Evolutionary conservation across 139 green algal genomes (phyloP).

Genomic region (Gonium pectorale): DNA sequence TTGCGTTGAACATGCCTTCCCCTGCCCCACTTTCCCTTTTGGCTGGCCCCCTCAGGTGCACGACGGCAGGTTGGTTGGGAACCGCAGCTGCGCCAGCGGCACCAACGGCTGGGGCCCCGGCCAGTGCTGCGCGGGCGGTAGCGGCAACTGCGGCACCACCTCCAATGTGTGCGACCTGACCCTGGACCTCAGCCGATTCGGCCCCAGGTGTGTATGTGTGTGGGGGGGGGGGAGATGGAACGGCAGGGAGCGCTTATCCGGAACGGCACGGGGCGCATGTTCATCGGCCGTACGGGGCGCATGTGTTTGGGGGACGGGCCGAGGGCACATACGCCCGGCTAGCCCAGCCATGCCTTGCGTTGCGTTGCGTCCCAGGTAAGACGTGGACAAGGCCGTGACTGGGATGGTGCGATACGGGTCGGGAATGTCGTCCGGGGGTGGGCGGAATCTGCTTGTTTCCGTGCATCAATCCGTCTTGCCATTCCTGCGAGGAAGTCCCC

Average conservation of each 20-base stretch:
- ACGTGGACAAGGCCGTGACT: too few relatives aligned
- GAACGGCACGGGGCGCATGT: too few relatives aligned
- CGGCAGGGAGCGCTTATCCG: too few relatives aligned
- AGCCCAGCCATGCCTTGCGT: too few relatives aligned
- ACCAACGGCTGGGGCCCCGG: not conserved
- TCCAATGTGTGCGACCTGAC: not conserved
- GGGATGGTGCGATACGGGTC: too few relatives aligned
- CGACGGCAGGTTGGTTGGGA: not conserved
- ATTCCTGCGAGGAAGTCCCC: not conserved
- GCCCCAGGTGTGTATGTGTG: too few relatives aligned
- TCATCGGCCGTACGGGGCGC: too few relatives aligned
- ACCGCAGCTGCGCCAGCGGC: not conserved
- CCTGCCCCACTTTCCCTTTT: not conserved
- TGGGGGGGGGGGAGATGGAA: not conserved
- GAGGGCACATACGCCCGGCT: too few relatives aligned
- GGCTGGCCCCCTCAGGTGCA: not conserved
- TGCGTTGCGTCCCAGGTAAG: too few relatives aligned
- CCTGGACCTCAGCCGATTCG: not conserved
- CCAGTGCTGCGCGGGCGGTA: not conserved
- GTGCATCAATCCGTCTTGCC: not conserved
- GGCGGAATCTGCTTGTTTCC: not conserved
- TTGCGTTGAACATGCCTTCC: not conserved
- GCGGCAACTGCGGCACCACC: not conserved
- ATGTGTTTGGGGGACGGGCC: too few relatives aligned
- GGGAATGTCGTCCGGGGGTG: not conserved